Conservation (phyloP, 2,329 filamentous ascomycete genomes). For the Macrophomina tecta region DNA sequence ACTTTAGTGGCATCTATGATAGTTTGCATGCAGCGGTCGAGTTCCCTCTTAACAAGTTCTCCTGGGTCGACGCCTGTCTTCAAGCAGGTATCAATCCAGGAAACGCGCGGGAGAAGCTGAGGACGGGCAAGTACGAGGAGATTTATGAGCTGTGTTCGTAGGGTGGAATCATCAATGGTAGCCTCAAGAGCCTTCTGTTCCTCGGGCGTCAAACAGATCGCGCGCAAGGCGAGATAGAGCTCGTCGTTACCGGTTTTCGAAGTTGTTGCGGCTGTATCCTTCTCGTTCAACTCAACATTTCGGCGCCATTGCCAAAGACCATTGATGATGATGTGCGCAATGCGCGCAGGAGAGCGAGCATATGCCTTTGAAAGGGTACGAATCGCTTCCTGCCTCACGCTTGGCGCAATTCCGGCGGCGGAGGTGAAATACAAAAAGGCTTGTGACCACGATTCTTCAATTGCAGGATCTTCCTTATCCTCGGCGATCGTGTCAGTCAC, state of each 20-base stretch:
- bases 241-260: constrained; percentile 69
- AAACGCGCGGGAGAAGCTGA: constrained; percentile 76
- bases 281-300: constrained; percentile 71
- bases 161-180: constrained; percentile 53
- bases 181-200: constrained; percentile 54
- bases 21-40: constrained; percentile 70
- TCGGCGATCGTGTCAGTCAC: constrained; percentile 63
- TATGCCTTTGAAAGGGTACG: constrained; percentile 71
- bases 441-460: constrained; percentile 79
- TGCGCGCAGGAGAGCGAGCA: constrained; percentile 59
- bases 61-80: constrained; percentile 84
- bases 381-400: constrained; percentile 68
- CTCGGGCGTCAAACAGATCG: constrained; percentile 67
- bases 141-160: constrained; percentile 75
- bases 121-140: constrained; percentile 79
- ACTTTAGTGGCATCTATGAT: constrained; percentile 66
- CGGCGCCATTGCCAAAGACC: constrained; percentile 84
- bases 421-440: constrained; percentile 81
- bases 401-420: constrained; percentile 64
- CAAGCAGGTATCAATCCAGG: constrained; percentile 90
- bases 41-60: constrained; percentile 69
- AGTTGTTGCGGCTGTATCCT: constrained; percentile 73
- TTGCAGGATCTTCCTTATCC: constrained; percentile 49
- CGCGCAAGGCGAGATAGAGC: constrained; percentile 65
- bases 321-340: constrained; percentile 69